Conservation (phyloP, 805 yeast species). For the Tetrapisispora phaffii region DNA sequence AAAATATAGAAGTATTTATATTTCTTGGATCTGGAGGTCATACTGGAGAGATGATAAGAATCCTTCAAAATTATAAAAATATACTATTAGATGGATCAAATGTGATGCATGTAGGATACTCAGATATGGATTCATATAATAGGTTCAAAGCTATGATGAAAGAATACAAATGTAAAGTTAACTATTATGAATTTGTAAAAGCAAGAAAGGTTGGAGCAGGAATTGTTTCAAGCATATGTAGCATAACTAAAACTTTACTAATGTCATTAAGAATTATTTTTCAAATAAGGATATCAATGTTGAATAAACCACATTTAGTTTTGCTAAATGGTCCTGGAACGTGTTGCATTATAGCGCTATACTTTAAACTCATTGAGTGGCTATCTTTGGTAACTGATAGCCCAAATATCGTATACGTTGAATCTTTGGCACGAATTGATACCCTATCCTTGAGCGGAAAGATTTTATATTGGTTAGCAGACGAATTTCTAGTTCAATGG, state of each 20-base stretch:
- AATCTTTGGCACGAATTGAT: slow-evolving; percentile 74
- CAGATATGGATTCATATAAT: slow-evolving; percentile 30
- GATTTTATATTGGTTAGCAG: slow-evolving; percentile 58
- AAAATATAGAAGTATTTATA: slow-evolving; percentile 36
- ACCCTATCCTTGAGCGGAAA: slow-evolving; percentile 68
- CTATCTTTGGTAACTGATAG: slow-evolving; percentile 10
- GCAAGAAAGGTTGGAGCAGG: slow-evolving; percentile 34
- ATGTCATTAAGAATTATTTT: slow-evolving; percentile 15
- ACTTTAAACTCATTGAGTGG: slow-evolving; percentile 22
- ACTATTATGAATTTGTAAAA: slow-evolving; percentile 22
- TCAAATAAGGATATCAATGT: slow-evolving; percentile 12
- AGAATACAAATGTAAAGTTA: slow-evolving; percentile 6
- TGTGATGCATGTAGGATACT: slow-evolving; percentile 30
- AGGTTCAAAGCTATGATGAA: slow-evolving; percentile 27
- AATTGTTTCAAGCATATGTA: slow-evolving; percentile 21
- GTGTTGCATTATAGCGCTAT: slow-evolving; percentile 25
- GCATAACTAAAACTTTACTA: slow-evolving; percentile 28
- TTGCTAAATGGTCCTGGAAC: slow-evolving; percentile 34
- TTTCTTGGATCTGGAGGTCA: slow-evolving; percentile 96
- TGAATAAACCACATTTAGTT: slow-evolving; percentile 19
- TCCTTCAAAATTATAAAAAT: slow-evolving; percentile 36
- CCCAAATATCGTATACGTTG: slow-evolving; percentile 80
- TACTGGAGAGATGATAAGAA: slow-evolving; percentile 87
- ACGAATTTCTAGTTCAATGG: slow-evolving; percentile 90
- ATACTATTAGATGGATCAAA: slow-evolving; percentile 39